Conservation (phyloP, 768 basidiomycete genomes). For the Termitomyces sp. region DNA sequence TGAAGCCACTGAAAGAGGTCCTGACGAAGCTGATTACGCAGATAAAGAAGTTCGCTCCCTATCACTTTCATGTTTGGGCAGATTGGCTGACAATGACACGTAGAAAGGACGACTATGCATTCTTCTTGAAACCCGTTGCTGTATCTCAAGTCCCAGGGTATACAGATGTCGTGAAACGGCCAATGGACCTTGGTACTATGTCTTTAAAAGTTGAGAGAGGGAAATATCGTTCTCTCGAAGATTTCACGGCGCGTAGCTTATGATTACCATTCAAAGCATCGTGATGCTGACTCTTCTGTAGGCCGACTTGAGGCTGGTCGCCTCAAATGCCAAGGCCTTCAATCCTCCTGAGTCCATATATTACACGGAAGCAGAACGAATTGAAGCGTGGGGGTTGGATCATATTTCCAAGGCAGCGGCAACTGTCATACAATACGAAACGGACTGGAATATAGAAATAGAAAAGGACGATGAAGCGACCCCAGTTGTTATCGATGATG, state of each 20-base stretch:
- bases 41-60: slow-evolving; percentile 61
- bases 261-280: background rate
- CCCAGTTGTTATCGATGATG: slow-evolving; percentile 32
- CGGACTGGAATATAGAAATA: slow-evolving; percentile 79
- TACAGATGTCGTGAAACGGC: slow-evolving; percentile 63
- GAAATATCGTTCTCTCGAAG: slow-evolving; percentile 74
- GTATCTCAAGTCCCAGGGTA: slow-evolving; percentile 54
- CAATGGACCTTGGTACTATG: slow-evolving; percentile 94
- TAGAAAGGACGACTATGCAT: slow-evolving; percentile 85
- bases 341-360: slow-evolving; percentile 75
- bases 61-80: background rate
- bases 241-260: slow-evolving; percentile 58
- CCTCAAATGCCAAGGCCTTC: slow-evolving; percentile 67
- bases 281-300: slow-evolving; percentile 18
- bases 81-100: slow-evolving; percentile 7
- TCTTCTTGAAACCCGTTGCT: slow-evolving; percentile 71
- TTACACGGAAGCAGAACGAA: slow-evolving; percentile 63
- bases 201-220: slow-evolving; percentile 68
- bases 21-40: slow-evolving; percentile 58
- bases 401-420: slow-evolving; percentile 66
- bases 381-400: slow-evolving; percentile 67
- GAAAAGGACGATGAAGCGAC: slow-evolving; percentile 57
- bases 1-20: slow-evolving; percentile 78
- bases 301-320: slow-evolving; percentile 70
- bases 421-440: slow-evolving; percentile 77